These are phyloP conservation scores for Xylaria venustula DNA, from an alignment of 495 filamentous ascomycete genomes.

Conservation along the genomic window DNA sequence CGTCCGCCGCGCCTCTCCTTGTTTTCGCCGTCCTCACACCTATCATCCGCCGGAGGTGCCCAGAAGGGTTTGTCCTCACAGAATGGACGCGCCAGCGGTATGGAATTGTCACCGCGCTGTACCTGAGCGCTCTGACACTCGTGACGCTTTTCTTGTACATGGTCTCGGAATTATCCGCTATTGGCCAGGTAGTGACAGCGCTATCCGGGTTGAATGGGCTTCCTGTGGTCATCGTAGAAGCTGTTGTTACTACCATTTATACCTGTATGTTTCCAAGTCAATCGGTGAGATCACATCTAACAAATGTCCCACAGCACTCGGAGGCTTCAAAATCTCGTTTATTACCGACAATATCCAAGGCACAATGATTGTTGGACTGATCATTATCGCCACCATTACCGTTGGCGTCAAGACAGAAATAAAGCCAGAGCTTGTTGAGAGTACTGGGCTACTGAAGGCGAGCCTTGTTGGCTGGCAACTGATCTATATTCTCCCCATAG, in stretches of 20 bases:
- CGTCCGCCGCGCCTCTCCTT: slow-evolving; percentile 64
- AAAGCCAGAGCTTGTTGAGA: slow-evolving; percentile 60
- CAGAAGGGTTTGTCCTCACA: slow-evolving; percentile 74
- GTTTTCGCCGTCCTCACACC: slow-evolving; percentile 68
- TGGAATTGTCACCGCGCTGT: slow-evolving; percentile 61
- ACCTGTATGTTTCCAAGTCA: slow-evolving; percentile 54
- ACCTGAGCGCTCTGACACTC: slow-evolving; percentile 69
- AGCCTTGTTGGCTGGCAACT: slow-evolving; percentile 73
- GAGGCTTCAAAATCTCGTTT: slow-evolving; percentile 76
- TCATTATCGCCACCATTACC: slow-evolving; percentile 68
- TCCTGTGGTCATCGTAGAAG: slow-evolving; percentile 72
- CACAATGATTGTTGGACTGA: slow-evolving; percentile 65
- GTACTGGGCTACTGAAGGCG: slow-evolving; percentile 58
- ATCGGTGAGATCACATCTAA: slow-evolving; percentile 16
- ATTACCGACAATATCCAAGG: slow-evolving; percentile 77
- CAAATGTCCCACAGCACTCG: slow-evolving; percentile 50
- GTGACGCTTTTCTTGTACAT: slow-evolving; percentile 79
- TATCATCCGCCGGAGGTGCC: slow-evolving; percentile 69
- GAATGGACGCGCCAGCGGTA: slow-evolving; percentile 78
- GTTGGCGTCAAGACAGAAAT: slow-evolving; percentile 69
- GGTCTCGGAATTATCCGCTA: slow-evolving; percentile 71
- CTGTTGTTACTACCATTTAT: slow-evolving; percentile 70
- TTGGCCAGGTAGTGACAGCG: slow-evolving; percentile 70
- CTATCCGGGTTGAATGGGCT: slow-evolving; percentile 70
- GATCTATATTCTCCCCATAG: slow-evolving; percentile 72